A percentile compares a stretch with the other conserved stretches of the same genome.
These are phyloP conservation scores for Diaporthe sp. DNA, from an alignment of 2,329 filamentous ascomycete genomes.

Conservation along the genomic window DNA sequence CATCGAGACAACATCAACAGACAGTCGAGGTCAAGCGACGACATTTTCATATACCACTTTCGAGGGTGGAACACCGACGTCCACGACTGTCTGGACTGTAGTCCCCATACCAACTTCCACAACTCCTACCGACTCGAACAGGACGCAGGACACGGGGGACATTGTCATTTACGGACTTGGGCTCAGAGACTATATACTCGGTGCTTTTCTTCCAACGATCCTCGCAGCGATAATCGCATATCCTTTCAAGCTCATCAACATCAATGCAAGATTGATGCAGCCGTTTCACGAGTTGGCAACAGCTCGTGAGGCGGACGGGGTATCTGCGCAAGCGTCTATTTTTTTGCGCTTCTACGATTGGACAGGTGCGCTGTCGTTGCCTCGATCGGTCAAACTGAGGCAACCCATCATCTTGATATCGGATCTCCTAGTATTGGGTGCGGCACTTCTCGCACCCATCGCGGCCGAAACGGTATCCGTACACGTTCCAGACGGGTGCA, in stretches of 20 bases:
- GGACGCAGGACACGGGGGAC: not conserved
- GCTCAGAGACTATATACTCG: conserved; percentile 31
- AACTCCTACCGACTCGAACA: not conserved
- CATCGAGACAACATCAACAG: not conserved
- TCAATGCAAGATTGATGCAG: conserved; percentile 41
- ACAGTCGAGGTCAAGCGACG: not conserved
- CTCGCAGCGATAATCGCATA: conserved; percentile 36
- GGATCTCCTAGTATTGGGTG: conserved; percentile 33
- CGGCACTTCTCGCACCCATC: conserved; percentile 32
- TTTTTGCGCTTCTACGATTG: conserved; percentile 35
- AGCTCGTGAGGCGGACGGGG: not conserved
- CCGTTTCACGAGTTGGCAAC: conserved; percentile 39
- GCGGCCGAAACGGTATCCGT: conserved; percentile 35
- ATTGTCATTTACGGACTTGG: conserved; percentile 11
- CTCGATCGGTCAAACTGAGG: conserved; percentile 5
- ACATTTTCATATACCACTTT: conserved; percentile 2
- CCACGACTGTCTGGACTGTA: not conserved
- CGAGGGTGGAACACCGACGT: conserved; percentile 1
- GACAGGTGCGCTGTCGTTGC: conserved; percentile 14
- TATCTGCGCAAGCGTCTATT: conserved; percentile 8
- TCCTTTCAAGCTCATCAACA: conserved; percentile 37
- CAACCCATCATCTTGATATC: conserved; percentile 37
- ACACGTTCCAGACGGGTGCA: conserved; percentile 22
- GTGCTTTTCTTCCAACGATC: conserved; percentile 38
- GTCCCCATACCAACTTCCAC: not conserved